Evolutionary conservation across 2,329 filamentous ascomycete genomes (phyloP), one percentile per base, ranked within the genome.

Genomic region (Sporothrix humicola): DNA sequence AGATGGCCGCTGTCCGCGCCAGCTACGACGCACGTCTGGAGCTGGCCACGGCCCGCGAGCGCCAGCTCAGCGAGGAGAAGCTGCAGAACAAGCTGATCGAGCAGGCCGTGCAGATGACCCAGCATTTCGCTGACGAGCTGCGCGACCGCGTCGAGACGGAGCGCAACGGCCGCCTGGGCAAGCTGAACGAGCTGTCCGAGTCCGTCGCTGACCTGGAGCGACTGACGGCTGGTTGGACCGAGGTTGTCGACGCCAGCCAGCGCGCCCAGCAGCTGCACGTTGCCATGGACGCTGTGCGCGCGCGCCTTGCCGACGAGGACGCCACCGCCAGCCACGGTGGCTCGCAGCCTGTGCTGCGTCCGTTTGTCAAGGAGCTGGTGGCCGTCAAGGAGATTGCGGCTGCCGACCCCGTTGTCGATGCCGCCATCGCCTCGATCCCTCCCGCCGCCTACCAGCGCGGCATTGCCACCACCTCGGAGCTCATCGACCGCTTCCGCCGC

Each of bases 181-280:
- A 94, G 84, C 89, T 99, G 44, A 88, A 90, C 73, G 91, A 95
- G 80, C 89, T 99, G 44, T 92, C 91, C 20, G 85, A 89, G 48
- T 91, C 91, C 13, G 93, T 99, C 20, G 86, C 87, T 54, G 93
- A 97, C 78, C 90, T 99, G 13, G 95, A 98, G 84, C 91, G 91
- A 82, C 89, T 99, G 72, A 97, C 95, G 1, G 89, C 89, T 1
- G 92, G 94, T 77, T 98, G 94, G 94, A 97, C 95, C 83, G 89
- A 91, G 56, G 93, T 98, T 52, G 90, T 99, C 26, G 94, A 98
- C 81, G 87, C 89, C 74, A 98, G 96, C 83, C 89, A 98, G 76
- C 92, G 93, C 82, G 98, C 96, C 0, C 96, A 99, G 83, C 95
- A 98, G 84, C 90, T 99, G 42, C 94, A 98, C 80, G 94, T 99